phyloP scores from a whole-genome alignment of 2,329 filamentous ascomycete genomes.

The Fusarium mangiferae region DNA sequence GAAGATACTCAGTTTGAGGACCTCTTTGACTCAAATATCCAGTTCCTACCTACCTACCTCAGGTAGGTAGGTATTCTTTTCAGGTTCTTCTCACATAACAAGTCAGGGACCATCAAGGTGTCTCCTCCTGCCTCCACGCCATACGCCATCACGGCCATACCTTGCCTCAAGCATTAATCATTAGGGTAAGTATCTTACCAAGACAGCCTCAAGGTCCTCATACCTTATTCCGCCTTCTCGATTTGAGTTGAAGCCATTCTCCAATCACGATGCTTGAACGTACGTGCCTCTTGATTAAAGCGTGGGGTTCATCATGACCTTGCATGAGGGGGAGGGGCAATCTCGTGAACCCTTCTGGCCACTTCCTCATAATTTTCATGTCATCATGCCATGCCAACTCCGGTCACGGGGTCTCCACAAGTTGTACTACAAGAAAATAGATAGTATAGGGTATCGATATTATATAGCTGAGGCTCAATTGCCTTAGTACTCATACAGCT shows the following conservation, averaged over 20 bases:
- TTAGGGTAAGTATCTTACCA: background rate
- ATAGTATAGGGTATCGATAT: conserved; percentile 19
- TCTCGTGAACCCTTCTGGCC: conserved; percentile 33
- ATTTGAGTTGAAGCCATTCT: background rate
- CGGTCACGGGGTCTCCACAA: background rate
- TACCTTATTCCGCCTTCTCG: background rate
- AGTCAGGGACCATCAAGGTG: conserved; percentile 34
- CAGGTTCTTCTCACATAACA: background rate
- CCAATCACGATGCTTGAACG: conserved; percentile 18
- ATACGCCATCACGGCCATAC: conserved; percentile 9
- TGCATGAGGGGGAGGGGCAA: conserved; percentile 25
- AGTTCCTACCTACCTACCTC: background rate
- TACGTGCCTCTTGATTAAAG: background rate
- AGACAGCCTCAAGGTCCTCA: conserved; percentile 14
- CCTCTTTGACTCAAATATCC: conserved; percentile 22
- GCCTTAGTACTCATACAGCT: conserved; percentile 21
- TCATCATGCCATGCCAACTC: conserved; percentile 12
- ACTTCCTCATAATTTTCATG: conserved; percentile 1
- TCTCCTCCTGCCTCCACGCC: background rate
- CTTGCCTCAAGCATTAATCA: background rate
- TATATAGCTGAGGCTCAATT: conserved; percentile 27
- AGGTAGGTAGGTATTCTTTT: background rate
- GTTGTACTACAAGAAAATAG: background rate
- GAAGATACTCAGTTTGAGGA: background rate
- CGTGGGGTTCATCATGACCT: conserved; percentile 31